phyloP scores from a whole-genome alignment of 2,329 filamentous ascomycete genomes.

The Ophioceras dolichostomum region DNA sequence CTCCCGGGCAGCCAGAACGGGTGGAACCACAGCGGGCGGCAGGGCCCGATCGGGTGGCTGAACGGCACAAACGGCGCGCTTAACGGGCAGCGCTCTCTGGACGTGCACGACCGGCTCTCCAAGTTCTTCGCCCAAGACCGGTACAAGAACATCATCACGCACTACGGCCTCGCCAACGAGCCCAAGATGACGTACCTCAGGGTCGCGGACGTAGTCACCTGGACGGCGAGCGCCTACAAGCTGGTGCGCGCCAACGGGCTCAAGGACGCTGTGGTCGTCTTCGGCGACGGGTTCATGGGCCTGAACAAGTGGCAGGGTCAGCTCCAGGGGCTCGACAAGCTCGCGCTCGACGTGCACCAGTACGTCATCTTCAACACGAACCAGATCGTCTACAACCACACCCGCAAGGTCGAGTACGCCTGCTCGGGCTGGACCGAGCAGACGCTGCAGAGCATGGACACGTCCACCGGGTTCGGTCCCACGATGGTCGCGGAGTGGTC shows the following conservation, averaged over 20 bases:
- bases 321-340: slow-evolving; percentile 55
- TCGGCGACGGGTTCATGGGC: slow-evolving; percentile 92
- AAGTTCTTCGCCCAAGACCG: slow-evolving; percentile 88
- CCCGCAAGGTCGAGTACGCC: slow-evolving; percentile 74
- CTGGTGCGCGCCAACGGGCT: slow-evolving; percentile 69
- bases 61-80: slow-evolving; percentile 74
- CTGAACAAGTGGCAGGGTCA: slow-evolving; percentile 82
- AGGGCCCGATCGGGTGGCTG: slow-evolving; percentile 74
- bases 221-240: slow-evolving; percentile 64
- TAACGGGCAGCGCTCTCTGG: slow-evolving; percentile 72
- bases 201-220: slow-evolving; percentile 54
- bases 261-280: slow-evolving; percentile 55
- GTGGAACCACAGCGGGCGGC: slow-evolving; percentile 89
- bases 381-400: slow-evolving; percentile 72
- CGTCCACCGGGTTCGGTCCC: slow-evolving; percentile 71
- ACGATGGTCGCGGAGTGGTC: slow-evolving; percentile 96
- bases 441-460: slow-evolving; percentile 59
- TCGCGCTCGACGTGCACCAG: slow-evolving; percentile 94
- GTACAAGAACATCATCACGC: slow-evolving; percentile 81
- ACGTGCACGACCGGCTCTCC: slow-evolving; percentile 76
- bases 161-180: slow-evolving; percentile 94
- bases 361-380: slow-evolving; percentile 96
- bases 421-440: slow-evolving; percentile 81
- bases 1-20: slow-evolving; percentile 90
- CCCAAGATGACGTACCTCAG: slow-evolving; percentile 72